A percentile compares a stretch with the other conserved stretches of the same genome.
Evolutionary conservation across 75 land plant species (phyloP).

Genomic region (Sequoia sempervirens): DNA sequence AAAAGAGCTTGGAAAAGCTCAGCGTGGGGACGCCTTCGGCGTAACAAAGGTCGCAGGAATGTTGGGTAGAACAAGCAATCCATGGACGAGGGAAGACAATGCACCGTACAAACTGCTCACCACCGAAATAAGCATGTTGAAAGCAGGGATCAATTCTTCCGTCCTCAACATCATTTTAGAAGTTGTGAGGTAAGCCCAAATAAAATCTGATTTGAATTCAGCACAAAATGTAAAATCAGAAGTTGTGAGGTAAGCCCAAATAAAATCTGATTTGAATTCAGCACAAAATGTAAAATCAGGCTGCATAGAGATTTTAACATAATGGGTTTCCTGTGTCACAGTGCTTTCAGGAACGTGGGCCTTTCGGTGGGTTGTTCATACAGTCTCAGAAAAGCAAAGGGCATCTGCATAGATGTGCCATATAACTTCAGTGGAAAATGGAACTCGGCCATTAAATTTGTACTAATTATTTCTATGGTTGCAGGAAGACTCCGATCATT

Average conservation of each 20-base stretch:
- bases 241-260: background rate
- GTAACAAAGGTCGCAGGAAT: too few species aligned
- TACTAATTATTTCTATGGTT: slow-evolving; percentile 23
- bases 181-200: background rate
- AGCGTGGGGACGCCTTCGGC: too few species aligned
- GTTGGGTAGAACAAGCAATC: too few species aligned
- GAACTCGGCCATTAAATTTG: slow-evolving; percentile 16
- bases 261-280: too few species aligned
- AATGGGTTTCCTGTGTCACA: slow-evolving; percentile 1
- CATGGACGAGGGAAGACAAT: too few species aligned
- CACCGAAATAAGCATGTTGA: too few species aligned
- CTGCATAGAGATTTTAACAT: background rate
- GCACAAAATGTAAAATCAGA: background rate
- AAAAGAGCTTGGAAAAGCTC: too few species aligned
- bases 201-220: background rate
- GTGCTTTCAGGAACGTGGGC: slow-evolving; percentile 40
- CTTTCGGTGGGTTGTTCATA: slow-evolving; percentile 37
- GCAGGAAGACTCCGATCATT: slow-evolving; percentile 24
- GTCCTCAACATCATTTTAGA: too few species aligned
- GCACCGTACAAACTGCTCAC: too few species aligned
- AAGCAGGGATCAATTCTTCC: too few species aligned
- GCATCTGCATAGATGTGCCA: slow-evolving; percentile 18
- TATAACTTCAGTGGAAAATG: slow-evolving; percentile 40
- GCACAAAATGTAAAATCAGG: too few species aligned
- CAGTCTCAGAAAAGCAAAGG: background rate